phyloP scores from a whole-genome alignment of 2,329 filamentous ascomycete species.

The Lachnellula hyalina region DNA sequence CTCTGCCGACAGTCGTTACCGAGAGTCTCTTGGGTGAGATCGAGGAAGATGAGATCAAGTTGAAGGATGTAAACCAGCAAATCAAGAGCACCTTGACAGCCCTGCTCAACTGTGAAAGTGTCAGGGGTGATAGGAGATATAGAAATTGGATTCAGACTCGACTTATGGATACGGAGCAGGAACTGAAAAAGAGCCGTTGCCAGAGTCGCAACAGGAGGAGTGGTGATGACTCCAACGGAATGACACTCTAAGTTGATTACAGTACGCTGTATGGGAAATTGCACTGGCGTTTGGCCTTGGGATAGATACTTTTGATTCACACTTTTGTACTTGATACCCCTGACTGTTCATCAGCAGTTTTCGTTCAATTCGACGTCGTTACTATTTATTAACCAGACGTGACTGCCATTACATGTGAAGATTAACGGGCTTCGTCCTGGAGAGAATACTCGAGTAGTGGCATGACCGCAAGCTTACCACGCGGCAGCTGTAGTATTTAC shows the following conservation, averaged over 20 bases:
- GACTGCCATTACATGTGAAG: too few species aligned
- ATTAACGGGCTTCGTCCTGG: too few species aligned
- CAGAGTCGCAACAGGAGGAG: slow-evolving; percentile 21
- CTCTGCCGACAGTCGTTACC: slow-evolving; percentile 24
- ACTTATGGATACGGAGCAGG: slow-evolving; percentile 48
- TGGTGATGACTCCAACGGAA: slow-evolving; percentile 11
- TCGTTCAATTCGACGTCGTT: not conserved
- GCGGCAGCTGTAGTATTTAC: too few species aligned
- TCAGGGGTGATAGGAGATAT: slow-evolving; percentile 40
- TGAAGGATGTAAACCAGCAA: slow-evolving; percentile 45
- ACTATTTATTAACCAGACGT: too few species aligned
- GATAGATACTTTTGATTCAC: not conserved
- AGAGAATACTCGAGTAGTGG: too few species aligned
- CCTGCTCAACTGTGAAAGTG: slow-evolving; percentile 47
- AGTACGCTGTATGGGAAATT: not conserved
- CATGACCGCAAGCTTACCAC: too few species aligned
- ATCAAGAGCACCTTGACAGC: slow-evolving; percentile 50
- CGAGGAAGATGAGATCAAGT: slow-evolving; percentile 30
- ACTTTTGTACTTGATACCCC: not conserved
- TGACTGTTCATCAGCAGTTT: not conserved
- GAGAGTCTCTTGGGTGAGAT: slow-evolving; percentile 20
- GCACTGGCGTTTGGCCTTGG: not conserved
- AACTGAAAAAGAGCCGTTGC: slow-evolving; percentile 32
- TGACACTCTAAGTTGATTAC: not conserved
- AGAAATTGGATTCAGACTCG: slow-evolving; percentile 46